Evolutionary conservation across 2,329 filamentous ascomycete genomes (phyloP), one percentile per base, ranked within the genome.

Genomic region (Aspergillus fructus): DNA sequence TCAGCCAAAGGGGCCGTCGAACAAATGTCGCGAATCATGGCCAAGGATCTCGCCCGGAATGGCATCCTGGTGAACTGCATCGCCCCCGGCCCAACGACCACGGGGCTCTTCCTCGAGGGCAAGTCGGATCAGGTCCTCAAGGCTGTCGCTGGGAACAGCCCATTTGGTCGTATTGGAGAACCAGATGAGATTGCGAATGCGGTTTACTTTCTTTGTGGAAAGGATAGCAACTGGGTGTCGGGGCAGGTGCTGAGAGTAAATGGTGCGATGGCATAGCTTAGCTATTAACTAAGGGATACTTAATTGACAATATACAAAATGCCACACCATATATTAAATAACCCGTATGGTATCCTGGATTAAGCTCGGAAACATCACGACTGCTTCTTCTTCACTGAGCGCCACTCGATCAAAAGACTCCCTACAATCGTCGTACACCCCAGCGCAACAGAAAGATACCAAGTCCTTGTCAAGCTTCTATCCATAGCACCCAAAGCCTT

Each of bases 1-100:
- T 73, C 79, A 0, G 83, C 80, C 43, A 87, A 87, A 65, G 84
- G 83, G 48, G 82, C 84, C 8, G 77, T 87, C 41, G 83, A 87
- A 68, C 82, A 85, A 68, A 80, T 86, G 73, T 79, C 79, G 0
- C 78, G 83, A 11, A 71, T 80, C 3, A 68, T 86, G 59, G 77
- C 80, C 45, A 86, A 85, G 68, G 83, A 85, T 52, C 76, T 86
- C 21, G 82, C 76, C 1, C 62, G 71, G 9, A 80, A 78, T 62
- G 79, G 79, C 2, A 82, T 85, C 66, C 70, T 63, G 12, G 81
- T 84, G 12, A 84, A 85, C 62, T 73, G 73, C 9, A 68, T 84
- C 15, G 78, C 81, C 0, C 82, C 82, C 0, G 82, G 81, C 0
- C 83, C 83, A 1, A 86, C 81, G 0, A 79, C 69, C 0, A 85